Percentiles rank a stretch among this genome's conserved stretches.
Conservation (phyloP, 2,329 filamentous ascomycete species). For the Coleophoma eucalyptorum region DNA sequence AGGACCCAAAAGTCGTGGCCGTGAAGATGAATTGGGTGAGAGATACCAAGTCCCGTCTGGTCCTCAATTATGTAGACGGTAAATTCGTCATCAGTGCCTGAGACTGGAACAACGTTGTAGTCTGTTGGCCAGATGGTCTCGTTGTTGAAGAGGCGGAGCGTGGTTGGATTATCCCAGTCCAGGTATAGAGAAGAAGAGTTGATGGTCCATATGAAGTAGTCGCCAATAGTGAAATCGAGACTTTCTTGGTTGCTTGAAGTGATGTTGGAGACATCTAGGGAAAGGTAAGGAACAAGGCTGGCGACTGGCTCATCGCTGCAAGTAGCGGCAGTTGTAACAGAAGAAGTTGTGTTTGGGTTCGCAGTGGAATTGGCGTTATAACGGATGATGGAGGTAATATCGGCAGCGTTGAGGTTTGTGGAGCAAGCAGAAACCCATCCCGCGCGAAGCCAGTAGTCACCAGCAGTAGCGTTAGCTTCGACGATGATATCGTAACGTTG, state of each 20-base stretch:
- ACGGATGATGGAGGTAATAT: slow-evolving; percentile 34
- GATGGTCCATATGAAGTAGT: slow-evolving; percentile 44
- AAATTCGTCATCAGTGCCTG: slow-evolving; percentile 17
- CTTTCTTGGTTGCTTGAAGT: slow-evolving; percentile 8
- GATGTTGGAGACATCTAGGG: slow-evolving; percentile 17
- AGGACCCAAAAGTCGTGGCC: slow-evolving; percentile 47
- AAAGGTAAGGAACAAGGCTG: slow-evolving; percentile 22
- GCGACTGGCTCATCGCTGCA: slow-evolving; percentile 26
- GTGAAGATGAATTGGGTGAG: slow-evolving; percentile 41
- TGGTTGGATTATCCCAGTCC: slow-evolving; percentile 43
- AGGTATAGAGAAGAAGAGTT: slow-evolving; percentile 42
- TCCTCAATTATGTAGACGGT: slow-evolving; percentile 24
- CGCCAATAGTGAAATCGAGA: slow-evolving; percentile 10
- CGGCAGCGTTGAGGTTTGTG: slow-evolving; percentile 49
- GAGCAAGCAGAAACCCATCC: slow-evolving; percentile 47
- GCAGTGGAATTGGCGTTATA: slow-evolving; percentile 32
- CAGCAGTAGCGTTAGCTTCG: slow-evolving; percentile 49
- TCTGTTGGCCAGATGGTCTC: slow-evolving; percentile 23
- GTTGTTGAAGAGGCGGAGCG: slow-evolving; percentile 27
- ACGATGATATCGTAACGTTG: slow-evolving; percentile 45
- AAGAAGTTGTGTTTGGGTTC: slow-evolving; percentile 22
- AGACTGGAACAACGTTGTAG: slow-evolving; percentile 18
- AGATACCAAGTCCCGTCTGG: slow-evolving; percentile 13
- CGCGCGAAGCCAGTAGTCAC: slow-evolving; percentile 52
- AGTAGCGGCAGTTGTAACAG: slow-evolving; percentile 10